These are phyloP conservation scores for Epichloe uncinata DNA, from an alignment of 2,329 filamentous ascomycete genomes.

Conservation along the genomic window DNA sequence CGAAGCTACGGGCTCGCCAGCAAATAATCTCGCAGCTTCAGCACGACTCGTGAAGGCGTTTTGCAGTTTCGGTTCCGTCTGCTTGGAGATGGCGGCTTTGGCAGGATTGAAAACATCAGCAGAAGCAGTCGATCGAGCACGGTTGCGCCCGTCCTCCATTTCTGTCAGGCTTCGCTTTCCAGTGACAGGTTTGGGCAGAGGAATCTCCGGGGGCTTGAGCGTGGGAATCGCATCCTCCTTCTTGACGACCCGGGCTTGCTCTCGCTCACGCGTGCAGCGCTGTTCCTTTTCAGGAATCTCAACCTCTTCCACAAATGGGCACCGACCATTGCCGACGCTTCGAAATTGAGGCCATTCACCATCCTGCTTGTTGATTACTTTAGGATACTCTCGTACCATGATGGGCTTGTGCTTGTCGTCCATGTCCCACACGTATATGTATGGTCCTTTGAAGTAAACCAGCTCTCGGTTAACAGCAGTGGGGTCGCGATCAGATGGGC, in stretches of 20 bases:
- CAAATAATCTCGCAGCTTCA: constrained; percentile 41
- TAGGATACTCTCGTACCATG: constrained; percentile 85
- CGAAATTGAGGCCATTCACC: constrained; percentile 96
- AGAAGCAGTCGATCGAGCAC: constrained; percentile 24
- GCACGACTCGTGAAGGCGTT: constrained; percentile 51
- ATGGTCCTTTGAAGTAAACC: constrained; percentile 77
- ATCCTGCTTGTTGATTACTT: constrained; percentile 65
- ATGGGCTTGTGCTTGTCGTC: constrained; percentile 87
- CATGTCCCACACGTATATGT: constrained; percentile 90
- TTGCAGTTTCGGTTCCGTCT: constrained; percentile 20
- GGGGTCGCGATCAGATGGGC: constrained; percentile 77
- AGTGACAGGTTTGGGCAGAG: constrained; percentile 34
- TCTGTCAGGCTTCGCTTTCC: constrained; percentile 44
- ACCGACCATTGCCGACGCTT: constrained; percentile 72
- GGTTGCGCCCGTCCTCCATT: constrained; percentile 42
- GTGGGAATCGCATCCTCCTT: constrained; percentile 28
- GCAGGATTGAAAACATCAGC: constrained; percentile 31
- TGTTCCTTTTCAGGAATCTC: constrained; percentile 50
- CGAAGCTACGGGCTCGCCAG: constrained; percentile 80
- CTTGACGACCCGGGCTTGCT: constrained; percentile 34
- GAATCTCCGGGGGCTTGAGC: constrained; percentile 30
- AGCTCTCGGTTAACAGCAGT: constrained; percentile 64
- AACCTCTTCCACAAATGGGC: constrained; percentile 83
- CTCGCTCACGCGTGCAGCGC: constrained; percentile 43
- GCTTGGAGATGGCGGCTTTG: constrained; percentile 25